Evolutionary conservation across 1,284 basidiomycete species (phyloP).

Genomic region (Tylopilus sp.): DNA sequence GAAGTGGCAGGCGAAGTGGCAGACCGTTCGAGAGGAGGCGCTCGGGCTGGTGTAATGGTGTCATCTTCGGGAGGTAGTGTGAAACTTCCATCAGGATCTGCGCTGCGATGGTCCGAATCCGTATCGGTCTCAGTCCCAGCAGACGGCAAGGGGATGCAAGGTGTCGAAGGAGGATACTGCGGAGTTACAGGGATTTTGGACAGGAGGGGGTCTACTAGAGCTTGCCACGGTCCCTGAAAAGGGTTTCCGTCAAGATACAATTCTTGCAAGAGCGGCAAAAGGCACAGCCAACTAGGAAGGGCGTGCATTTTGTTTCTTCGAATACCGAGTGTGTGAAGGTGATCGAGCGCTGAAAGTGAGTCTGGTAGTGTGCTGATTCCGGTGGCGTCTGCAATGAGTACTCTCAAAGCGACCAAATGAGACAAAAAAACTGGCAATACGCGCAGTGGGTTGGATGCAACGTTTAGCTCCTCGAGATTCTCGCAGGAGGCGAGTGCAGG

Average conservation of each 20-base stretch:
- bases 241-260: slow-evolving; percentile 92
- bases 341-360: slow-evolving; percentile 62
- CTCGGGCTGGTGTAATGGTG: slow-evolving; percentile 64
- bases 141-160: slow-evolving; percentile 51
- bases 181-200: slow-evolving; percentile 59
- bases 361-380: slow-evolving; percentile 73
- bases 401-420: slow-evolving; percentile 71
- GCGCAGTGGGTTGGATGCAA: slow-evolving; percentile 86
- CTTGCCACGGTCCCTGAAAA: slow-evolving; percentile 88
- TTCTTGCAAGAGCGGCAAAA: slow-evolving; percentile 77
- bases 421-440: slow-evolving; percentile 81
- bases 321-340: slow-evolving; percentile 83
- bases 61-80: slow-evolving; percentile 49
- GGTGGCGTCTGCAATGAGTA: slow-evolving; percentile 88
- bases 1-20: slow-evolving; percentile 43
- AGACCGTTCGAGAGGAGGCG: slow-evolving; percentile 48
- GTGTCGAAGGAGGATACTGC: slow-evolving; percentile 63
- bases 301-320: slow-evolving; percentile 84
- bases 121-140: slow-evolving; percentile 49
- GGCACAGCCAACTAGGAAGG: slow-evolving; percentile 92
- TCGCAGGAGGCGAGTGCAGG: slow-evolving; percentile 73
- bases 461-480: slow-evolving; percentile 89
- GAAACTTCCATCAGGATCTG: slow-evolving; percentile 31
- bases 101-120: slow-evolving; percentile 51
- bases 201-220: slow-evolving; percentile 78